These are phyloP conservation scores for Metschnikowia peoriensis DNA, from an alignment of 805 yeast species.

Conservation along the genomic window DNA sequence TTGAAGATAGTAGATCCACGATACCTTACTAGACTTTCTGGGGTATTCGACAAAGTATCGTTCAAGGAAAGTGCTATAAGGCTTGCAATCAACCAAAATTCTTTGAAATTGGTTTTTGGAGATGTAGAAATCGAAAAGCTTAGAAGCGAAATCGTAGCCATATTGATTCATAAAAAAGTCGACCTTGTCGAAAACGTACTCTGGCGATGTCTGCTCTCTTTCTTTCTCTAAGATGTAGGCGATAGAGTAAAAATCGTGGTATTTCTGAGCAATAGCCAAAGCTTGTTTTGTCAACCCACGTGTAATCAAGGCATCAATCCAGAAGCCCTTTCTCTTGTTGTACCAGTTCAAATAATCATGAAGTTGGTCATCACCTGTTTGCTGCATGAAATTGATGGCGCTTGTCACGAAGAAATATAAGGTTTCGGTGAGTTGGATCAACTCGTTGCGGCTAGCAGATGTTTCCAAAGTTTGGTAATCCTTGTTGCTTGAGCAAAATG, in stretches of 20 bases:
- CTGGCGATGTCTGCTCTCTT: slow-evolving; percentile 21
- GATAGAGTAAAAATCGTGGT: slow-evolving; percentile 62
- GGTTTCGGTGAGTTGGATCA: slow-evolving; percentile 28
- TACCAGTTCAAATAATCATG: slow-evolving; percentile 35
- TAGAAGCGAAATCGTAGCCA: slow-evolving; percentile 67
- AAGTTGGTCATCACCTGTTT: slow-evolving; percentile 24
- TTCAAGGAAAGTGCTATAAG: slow-evolving; percentile 47
- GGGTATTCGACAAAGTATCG: slow-evolving; percentile 48
- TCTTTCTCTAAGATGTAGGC: slow-evolving; percentile 47
- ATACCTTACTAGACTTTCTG: slow-evolving; percentile 48
- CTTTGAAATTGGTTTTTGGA: slow-evolving; percentile 49
- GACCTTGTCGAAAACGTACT: slow-evolving; percentile 29
- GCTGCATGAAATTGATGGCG: slow-evolving; percentile 37
- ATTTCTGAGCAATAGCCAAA: slow-evolving; percentile 59
- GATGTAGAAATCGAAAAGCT: slow-evolving; percentile 59
- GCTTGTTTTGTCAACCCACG: slow-evolving; percentile 53
- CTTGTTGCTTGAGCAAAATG: slow-evolving; percentile 12
- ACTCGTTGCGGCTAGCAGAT: slow-evolving; percentile 17
- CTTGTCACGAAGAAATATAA: slow-evolving; percentile 35
- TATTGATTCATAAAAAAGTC: slow-evolving; percentile 55
- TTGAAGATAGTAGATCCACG: slow-evolving; percentile 71
- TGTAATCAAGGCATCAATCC: slow-evolving; percentile 62
- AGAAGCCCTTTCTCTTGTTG: slow-evolving; percentile 31
- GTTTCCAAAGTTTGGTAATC: slow-evolving; percentile 12
- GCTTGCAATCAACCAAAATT: slow-evolving; percentile 56